phyloP scores from a whole-genome alignment of 176 grass and related monocot species.

The Miscanthus lutarioriparius region DNA sequence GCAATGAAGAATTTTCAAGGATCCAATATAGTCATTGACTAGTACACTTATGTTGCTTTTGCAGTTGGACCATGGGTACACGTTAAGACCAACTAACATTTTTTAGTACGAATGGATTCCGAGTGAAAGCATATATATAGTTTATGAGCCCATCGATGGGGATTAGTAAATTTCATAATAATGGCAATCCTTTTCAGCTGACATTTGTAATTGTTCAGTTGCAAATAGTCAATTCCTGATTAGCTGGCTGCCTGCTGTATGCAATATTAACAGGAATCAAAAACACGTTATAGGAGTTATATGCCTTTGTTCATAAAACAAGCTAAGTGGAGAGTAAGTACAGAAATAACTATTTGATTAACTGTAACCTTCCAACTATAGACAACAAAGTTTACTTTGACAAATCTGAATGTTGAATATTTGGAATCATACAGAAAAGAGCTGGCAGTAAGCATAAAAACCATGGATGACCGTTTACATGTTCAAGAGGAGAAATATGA shows the following conservation, averaged over 20 bases:
- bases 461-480: not conserved
- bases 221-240: slow-evolving; percentile 13
- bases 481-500: slow-evolving; percentile 18
- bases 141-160: not conserved
- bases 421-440: slow-evolving; percentile 15
- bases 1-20: slow-evolving; percentile 25
- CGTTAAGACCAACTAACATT: not conserved
- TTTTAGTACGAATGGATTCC: not conserved
- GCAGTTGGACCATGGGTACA: not conserved
- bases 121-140: not conserved
- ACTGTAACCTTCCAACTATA: not conserved
- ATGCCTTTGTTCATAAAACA: not conserved
- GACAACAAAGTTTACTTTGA: not conserved
- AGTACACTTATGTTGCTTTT: not conserved
- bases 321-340: not conserved
- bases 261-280: not conserved
- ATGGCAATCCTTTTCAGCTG: slow-evolving; percentile 13
- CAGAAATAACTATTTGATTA: not conserved
- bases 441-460: slow-evolving; percentile 11
- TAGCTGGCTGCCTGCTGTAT: not conserved
- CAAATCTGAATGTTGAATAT: slow-evolving; percentile 12
- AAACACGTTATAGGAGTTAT: not conserved
- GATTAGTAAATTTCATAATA: not conserved
- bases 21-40: not conserved
- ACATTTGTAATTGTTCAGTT: not conserved